These are phyloP conservation scores for Scalesia atractyloides DNA, from an alignment of 129 eudicot species.

Conservation along the genomic window DNA sequence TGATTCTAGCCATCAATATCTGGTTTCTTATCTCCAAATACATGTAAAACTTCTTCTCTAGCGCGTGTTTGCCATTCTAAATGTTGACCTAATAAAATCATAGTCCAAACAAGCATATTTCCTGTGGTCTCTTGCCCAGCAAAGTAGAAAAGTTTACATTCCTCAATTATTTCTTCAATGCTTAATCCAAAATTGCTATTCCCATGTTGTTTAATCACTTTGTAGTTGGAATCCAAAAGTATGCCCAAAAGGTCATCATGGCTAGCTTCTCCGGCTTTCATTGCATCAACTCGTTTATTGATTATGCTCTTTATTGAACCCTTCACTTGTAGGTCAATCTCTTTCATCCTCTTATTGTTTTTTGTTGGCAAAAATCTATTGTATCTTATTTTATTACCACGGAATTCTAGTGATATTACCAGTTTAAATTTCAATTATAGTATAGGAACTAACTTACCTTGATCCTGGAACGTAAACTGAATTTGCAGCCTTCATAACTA, in stretches of 20 bases:
- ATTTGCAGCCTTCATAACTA: not conserved
- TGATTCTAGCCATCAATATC: conserved; percentile 30
- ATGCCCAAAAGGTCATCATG: conserved; percentile 36
- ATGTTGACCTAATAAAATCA: conserved; percentile 31
- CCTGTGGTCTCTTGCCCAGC: conserved; percentile 35
- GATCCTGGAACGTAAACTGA: not conserved
- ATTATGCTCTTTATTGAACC: conserved; percentile 25
- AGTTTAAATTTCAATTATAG: not conserved
- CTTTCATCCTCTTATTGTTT: conserved; percentile 38
- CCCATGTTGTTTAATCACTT: conserved; percentile 25
- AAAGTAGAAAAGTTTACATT: conserved; percentile 35
- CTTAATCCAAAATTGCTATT: conserved; percentile 23
- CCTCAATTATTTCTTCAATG: conserved; percentile 35
- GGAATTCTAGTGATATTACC: not conserved
- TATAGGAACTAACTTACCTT: not conserved
- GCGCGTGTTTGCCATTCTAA: conserved; percentile 33
- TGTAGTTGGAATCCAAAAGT: conserved; percentile 37
- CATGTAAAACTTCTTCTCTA: conserved; percentile 33
- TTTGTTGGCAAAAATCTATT: conserved; percentile 32
- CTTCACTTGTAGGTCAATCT: conserved; percentile 20
- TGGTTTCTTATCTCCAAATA: conserved; percentile 27
- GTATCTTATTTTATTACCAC: not conserved
- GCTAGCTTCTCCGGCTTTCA: conserved; percentile 17
- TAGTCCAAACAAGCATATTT: conserved; percentile 35
- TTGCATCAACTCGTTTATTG: conserved; percentile 28